A percentile compares a stretch with the other conserved stretches of the same genome.
phyloP scores from a whole-genome alignment of 2,329 filamentous ascomycete species.

The Penicillium polonicum region DNA sequence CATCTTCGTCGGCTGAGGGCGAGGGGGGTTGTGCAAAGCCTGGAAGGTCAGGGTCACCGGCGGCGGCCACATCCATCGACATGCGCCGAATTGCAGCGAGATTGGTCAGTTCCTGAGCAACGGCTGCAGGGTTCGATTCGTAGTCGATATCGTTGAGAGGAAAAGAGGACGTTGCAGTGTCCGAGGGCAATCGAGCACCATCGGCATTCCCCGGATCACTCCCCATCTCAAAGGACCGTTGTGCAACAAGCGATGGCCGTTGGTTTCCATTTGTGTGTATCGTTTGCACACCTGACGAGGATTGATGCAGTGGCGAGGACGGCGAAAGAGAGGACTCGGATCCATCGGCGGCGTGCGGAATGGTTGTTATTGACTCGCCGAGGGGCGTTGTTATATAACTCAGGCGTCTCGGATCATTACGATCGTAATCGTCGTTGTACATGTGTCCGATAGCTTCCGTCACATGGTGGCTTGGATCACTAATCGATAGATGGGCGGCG shows the following conservation, averaged over 20 bases:
- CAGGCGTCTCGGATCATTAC: slow-evolving; percentile 63
- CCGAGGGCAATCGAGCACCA: slow-evolving; percentile 54
- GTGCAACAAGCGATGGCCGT: slow-evolving; percentile 24
- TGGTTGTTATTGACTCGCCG: slow-evolving; percentile 46
- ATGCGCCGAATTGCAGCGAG: slow-evolving; percentile 84
- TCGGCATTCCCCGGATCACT: slow-evolving; percentile 53
- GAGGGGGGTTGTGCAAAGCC: slow-evolving; percentile 45
- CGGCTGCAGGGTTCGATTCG: slow-evolving; percentile 83
- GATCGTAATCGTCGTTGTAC: slow-evolving; percentile 73
- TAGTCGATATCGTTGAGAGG: slow-evolving; percentile 83
- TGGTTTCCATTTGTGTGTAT: slow-evolving; percentile 35
- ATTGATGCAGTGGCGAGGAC: slow-evolving; percentile 32
- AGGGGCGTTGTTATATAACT: slow-evolving; percentile 65
- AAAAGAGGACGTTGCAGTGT: slow-evolving; percentile 61
- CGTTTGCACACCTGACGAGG: slow-evolving; percentile 34
- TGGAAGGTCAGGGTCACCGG: slow-evolving; percentile 58
- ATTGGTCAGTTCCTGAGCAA: slow-evolving; percentile 90
- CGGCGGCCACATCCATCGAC: slow-evolving; percentile 83
- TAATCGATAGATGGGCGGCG: slow-evolving; percentile 66
- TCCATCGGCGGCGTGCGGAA: slow-evolving; percentile 31
- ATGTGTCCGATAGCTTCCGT: slow-evolving; percentile 90
- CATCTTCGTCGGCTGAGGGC: slow-evolving; percentile 68
- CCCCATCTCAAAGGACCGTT: slow-evolving; percentile 44
- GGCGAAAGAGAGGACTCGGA: slow-evolving; percentile 30
- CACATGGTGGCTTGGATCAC: slow-evolving; percentile 89